Percentiles rank a stretch among this genome's conserved stretches.
Evolutionary conservation across 2,329 filamentous ascomycete genomes (phyloP).

Genomic region (Colletotrichum graminicola): DNA sequence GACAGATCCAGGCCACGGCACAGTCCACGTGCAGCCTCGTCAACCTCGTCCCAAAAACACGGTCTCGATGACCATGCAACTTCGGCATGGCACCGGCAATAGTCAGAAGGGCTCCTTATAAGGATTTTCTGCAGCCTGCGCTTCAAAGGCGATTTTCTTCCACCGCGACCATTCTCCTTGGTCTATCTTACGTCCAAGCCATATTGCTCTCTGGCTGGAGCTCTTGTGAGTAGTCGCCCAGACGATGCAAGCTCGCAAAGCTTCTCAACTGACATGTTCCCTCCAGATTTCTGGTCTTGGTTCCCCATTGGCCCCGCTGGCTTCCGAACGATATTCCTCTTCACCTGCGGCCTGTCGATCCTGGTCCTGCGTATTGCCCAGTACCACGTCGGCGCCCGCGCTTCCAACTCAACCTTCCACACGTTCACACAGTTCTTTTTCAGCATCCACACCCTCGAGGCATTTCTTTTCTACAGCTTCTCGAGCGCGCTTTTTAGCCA

Average conservation of each 20-base stretch:
- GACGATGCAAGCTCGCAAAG: slow-evolving; percentile 27
- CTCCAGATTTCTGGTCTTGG: slow-evolving; percentile 83
- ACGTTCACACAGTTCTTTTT: slow-evolving; percentile 71
- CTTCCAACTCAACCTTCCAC: slow-evolving; percentile 75
- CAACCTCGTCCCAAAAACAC: slow-evolving; percentile 45
- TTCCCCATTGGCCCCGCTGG: slow-evolving; percentile 84
- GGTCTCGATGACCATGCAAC: slow-evolving; percentile 58
- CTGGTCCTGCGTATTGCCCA: slow-evolving; percentile 89
- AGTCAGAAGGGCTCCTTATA: slow-evolving; percentile 75
- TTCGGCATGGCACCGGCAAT: slow-evolving; percentile 64
- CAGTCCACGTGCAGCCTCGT: slow-evolving; percentile 39
- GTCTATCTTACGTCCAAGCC: slow-evolving; percentile 79
- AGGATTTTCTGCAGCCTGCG: slow-evolving; percentile 90
- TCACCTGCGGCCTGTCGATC: slow-evolving; percentile 79
- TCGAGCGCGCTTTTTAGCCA: slow-evolving; percentile 86
- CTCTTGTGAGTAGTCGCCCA: slow-evolving; percentile 67
- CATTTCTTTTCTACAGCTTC: slow-evolving; percentile 79
- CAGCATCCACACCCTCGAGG: slow-evolving; percentile 73
- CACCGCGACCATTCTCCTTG: slow-evolving; percentile 77
- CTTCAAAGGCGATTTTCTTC: slow-evolving; percentile 88
- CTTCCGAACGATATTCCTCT: slow-evolving; percentile 80
- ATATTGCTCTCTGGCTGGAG: slow-evolving; percentile 77
- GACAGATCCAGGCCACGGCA: slow-evolving; percentile 36
- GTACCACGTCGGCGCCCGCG: slow-evolving; percentile 80
- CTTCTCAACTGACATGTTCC: slow-evolving; percentile 24